Base-by-base conservation (phyloP, 2,329 filamentous ascomycete species). In the Exophiala oligosperma region DNA sequence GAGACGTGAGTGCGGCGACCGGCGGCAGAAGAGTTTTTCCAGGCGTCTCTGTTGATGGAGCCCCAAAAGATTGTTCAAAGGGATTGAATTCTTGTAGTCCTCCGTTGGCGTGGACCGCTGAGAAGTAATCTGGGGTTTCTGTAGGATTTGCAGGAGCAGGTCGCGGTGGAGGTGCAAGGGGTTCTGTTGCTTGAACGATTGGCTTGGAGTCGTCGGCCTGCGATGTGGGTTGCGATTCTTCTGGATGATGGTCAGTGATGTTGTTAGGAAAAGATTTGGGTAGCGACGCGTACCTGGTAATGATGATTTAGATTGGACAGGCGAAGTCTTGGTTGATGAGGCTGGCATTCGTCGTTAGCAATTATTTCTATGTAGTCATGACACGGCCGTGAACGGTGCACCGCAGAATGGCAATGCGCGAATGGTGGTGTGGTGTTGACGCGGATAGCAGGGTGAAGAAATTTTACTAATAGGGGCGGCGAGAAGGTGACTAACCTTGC, bases 31-130 rank as follows among this genome's bases (percentile, higher is more conserved):
- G 88, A 40, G 83, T 81, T 69, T 87, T 88, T 66, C 91, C 90
- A 14, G 93, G 92, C 32, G 93, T 96, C 73, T 96, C 91, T 67
- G 85, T 77, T 49, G 80, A 83, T 24, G 75, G 81, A 40, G 79
- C 81, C 43, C 85, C 87, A 72, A 99, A 99, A 5, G 93, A 97
- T 75, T 94, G 91, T 73, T 97, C 94, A 70, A 99, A 97, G 7
- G 94, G 93, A 75, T 99, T 97, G 60, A 92, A 92, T 79, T 97
- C 94, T 77, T 72, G 79, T 52, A 54, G 59, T 54, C 56, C 59
- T 52, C 60, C 68, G 66, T 76, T 79, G 68, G 76, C 76, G 66
- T 82, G 81, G 62, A 83, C 79, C 58, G 78, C 80, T 52, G 83
- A 82, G 73, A 91, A 91, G 74, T 89, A 91, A 70, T 91, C 88